These are phyloP conservation scores for Ceratocystis ficicola DNA, from an alignment of 2,329 filamentous ascomycete genomes.

Conservation along the genomic window DNA sequence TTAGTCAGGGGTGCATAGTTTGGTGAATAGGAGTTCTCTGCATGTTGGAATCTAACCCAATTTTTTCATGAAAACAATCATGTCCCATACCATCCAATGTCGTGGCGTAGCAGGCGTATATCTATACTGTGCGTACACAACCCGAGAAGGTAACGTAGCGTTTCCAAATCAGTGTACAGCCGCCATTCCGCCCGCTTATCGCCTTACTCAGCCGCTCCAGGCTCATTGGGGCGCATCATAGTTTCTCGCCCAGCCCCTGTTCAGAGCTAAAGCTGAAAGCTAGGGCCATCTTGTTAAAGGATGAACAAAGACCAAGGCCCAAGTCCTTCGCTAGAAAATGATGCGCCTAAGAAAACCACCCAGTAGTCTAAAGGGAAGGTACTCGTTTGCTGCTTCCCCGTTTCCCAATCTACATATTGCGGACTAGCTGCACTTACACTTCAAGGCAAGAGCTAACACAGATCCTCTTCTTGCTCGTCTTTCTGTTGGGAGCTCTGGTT, in stretches of 20 bases:
- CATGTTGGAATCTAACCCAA: background rate
- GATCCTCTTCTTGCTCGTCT: background rate
- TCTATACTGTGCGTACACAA: background rate
- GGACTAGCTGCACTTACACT: background rate
- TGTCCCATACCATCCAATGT: no score
- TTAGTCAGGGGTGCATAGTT: background rate
- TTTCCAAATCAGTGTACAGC: background rate
- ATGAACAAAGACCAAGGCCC: background rate
- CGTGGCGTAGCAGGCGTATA: no score
- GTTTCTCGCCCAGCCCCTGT: background rate
- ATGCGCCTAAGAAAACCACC: background rate
- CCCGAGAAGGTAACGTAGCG: background rate
- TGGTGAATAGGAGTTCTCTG: constrained; percentile 7
- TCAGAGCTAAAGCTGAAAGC: background rate
- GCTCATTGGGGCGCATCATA: constrained; percentile 8
- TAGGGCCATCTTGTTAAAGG: background rate
- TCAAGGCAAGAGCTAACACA: background rate
- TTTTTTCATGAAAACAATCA: no score
- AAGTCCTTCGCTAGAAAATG: background rate
- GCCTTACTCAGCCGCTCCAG: background rate
- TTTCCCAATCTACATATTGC: background rate
- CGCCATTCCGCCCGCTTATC: background rate
- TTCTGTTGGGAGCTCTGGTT: background rate
- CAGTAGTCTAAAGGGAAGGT: background rate
- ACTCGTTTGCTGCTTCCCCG: background rate